phyloP scores from a whole-genome alignment of 148 eudicot species.

The Persicaria tinctoria region DNA sequence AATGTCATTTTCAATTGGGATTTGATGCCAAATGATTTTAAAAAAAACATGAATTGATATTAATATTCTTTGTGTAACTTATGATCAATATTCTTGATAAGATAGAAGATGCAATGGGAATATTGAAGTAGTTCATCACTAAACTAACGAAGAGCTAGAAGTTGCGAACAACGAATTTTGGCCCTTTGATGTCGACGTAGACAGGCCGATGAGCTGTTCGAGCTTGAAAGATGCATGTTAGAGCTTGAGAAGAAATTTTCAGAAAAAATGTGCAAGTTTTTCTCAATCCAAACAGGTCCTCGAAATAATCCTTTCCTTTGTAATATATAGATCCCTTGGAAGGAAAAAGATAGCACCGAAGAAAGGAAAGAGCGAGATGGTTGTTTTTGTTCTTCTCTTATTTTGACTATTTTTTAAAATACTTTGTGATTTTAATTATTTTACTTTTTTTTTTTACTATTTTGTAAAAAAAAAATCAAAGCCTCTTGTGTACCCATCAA shows the following conservation, averaged over 20 bases:
- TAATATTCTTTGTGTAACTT: not conserved
- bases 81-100: not conserved
- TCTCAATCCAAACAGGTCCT: too few relatives aligned
- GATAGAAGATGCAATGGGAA: slow-evolving; percentile 4
- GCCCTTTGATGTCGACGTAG: not conserved
- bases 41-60: not conserved
- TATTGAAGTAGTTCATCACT: not conserved
- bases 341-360: too few relatives aligned
- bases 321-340: too few relatives aligned
- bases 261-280: too few relatives aligned
- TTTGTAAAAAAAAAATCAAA: too few relatives aligned
- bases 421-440: too few relatives aligned
- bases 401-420: too few relatives aligned
- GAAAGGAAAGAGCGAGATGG: too few relatives aligned
- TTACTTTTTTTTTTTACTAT: too few relatives aligned
- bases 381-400: too few relatives aligned
- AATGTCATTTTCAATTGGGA: not conserved
- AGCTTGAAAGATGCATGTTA: not conserved
- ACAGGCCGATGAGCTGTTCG: not conserved
- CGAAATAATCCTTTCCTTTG: too few relatives aligned
- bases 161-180: not conserved
- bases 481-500: not conserved
- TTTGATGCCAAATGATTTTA: not conserved
- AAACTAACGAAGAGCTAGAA: not conserved
- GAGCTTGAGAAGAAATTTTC: too few relatives aligned